Evolutionary conservation across 129 eudicot genomes (phyloP), one percentile per base, ranked within the genome.

Genomic region (Oenanthe sinensis): DNA sequence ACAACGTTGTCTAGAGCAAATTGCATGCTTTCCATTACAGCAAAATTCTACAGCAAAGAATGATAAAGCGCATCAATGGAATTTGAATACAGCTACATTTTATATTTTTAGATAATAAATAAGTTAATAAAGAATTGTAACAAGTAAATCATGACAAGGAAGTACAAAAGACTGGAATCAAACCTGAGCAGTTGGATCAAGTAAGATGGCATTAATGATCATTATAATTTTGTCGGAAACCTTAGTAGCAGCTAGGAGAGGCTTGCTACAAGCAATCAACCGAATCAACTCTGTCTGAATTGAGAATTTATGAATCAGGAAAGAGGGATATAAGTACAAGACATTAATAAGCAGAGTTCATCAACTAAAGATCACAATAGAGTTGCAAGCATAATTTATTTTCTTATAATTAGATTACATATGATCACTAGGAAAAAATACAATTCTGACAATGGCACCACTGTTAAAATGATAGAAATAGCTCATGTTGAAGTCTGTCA

Each of bases 221-320:
- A 83, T 78, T 39, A 81, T 74, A 42, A 85, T 78, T 84, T 87
- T 90, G 82, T 92, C 96, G 52, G 91, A 92, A 81, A 90, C 95
- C 69, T 85, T 89, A 40, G 87, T 77, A 84, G 90, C 88, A 44
- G 97, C 92, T 69, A 92, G 49, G 40, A 96, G 83, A 84, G 99
- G 97, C 86, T 90, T 92, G 82, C 80, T 71, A 82, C 85, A 83
- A 36, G 97, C 85, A 19, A 89, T 16, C 63, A 92, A 88, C 45
- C 97, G 94, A 49, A 92, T 84, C 80, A 96, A 86, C 84, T 96
- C 99, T 90, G 92, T 65, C 97, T 95, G 97, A 84, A 83, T 8
- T 45, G 50, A 82, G 76, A 40, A 24, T 49, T 77, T 50, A 82
- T 40, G 62, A 47, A 74, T 85, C 63, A 83, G 72, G 44, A 73